These are phyloP conservation scores for Plantago ovata DNA, from an alignment of 257 asterid species.

Conservation along the genomic window DNA sequence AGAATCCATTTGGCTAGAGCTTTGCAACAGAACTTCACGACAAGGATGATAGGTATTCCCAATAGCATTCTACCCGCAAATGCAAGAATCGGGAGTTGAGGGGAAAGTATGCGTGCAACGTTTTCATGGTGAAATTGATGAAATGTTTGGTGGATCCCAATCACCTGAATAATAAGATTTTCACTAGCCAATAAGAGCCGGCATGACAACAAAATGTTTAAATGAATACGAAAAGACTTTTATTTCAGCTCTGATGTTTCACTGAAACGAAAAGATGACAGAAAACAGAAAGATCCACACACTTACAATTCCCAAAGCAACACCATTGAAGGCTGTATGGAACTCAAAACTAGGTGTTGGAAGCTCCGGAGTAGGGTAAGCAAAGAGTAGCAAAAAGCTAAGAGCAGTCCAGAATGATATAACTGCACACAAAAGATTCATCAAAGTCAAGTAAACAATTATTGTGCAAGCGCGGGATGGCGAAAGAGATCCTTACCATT, in stretches of 20 bases:
- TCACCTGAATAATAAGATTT: constrained; percentile 51
- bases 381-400: constrained; percentile 86
- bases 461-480: constrained; percentile 4
- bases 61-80: constrained; percentile 69
- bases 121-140: constrained; percentile 87
- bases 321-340: constrained; percentile 89
- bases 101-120: constrained; percentile 61
- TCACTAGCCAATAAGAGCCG: constrained; percentile 2
- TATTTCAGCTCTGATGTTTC: no score
- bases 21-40: constrained; percentile 88
- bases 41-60: constrained; percentile 83
- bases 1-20: constrained; percentile 89
- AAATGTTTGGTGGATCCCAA: constrained; percentile 83
- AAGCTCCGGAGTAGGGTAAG: constrained; percentile 91
- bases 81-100: constrained; percentile 48
- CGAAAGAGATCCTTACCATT: constrained; percentile 46
- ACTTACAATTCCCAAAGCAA: constrained; percentile 93
- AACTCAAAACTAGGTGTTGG: constrained; percentile 95
- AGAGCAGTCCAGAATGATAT: constrained; percentile 76
- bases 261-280: not conserved
- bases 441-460: not conserved
- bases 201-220: not conserved
- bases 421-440: constrained; percentile 50
- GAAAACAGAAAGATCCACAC: constrained; percentile 6
- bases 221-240: not conserved